Percentiles rank a stretch among this genome's conserved stretches.
These are phyloP conservation scores for Globisporangium okanoganense DNA, from an alignment of 352 stramenopile genomes.

Conservation along the genomic window DNA sequence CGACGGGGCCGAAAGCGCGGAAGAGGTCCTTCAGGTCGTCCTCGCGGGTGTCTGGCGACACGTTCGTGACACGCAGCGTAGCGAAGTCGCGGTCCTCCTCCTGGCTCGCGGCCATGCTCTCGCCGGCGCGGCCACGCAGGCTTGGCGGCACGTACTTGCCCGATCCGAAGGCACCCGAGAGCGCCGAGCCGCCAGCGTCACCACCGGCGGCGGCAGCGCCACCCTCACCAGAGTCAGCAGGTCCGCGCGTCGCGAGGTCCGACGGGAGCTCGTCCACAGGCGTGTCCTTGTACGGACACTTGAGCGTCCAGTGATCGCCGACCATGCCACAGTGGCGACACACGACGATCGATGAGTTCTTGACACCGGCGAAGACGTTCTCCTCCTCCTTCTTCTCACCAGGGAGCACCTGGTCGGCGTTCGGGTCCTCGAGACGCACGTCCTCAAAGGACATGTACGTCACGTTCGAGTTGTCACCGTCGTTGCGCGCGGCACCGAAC, in stretches of 20 bases:
- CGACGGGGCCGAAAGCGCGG: slow-evolving; percentile 94
- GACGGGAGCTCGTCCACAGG: slow-evolving; percentile 72
- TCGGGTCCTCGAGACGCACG: slow-evolving; percentile 78
- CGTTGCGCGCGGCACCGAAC: slow-evolving; percentile 73
- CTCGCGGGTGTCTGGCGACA: slow-evolving; percentile 97
- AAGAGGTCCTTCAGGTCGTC: slow-evolving; percentile 99
- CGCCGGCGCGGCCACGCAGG: slow-evolving; percentile 50
- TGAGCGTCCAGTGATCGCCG: slow-evolving; percentile 88
- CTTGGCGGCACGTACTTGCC: slow-evolving; percentile 87
- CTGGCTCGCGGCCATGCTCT: slow-evolving; percentile 29
- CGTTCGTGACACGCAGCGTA: slow-evolving; percentile 98
- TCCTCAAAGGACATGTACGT: slow-evolving; percentile 86
- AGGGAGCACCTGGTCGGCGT: slow-evolving; percentile 80
- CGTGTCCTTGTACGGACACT: slow-evolving; percentile 90
- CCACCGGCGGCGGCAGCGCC: slow-evolving; percentile 26
- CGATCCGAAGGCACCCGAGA: slow-evolving; percentile 73
- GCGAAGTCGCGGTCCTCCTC: slow-evolving; percentile 77
- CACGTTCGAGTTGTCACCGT: slow-evolving; percentile 78
- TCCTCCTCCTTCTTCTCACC: slow-evolving; percentile 89
- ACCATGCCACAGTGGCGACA: slow-evolving; percentile 90
- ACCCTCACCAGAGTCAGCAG: slow-evolving; percentile 27
- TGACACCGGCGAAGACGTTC: slow-evolving; percentile 84
- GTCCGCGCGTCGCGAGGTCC: slow-evolving; percentile 51
- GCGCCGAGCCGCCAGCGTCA: slow-evolving; percentile 39
- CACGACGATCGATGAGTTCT: slow-evolving; percentile 88